A percentile compares a stretch with the other conserved stretches of the same genome.
Conservation (phyloP, 1,284 basidiomycete genomes). For the Sporisorium exsertum region DNA sequence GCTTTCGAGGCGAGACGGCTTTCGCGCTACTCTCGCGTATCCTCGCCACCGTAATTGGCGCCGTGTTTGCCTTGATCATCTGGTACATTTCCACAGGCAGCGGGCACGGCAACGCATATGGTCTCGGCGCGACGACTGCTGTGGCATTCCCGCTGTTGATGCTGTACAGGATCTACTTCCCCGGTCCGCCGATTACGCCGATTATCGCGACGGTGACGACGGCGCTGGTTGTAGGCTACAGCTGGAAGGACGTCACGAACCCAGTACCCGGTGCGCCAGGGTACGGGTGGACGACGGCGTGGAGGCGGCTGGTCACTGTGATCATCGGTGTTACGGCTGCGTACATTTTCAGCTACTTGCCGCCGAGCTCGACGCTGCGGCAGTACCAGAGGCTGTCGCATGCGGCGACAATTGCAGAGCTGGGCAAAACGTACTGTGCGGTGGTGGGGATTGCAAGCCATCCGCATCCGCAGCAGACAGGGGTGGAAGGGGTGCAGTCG, state of each 20-base stretch:
- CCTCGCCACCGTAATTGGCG: constrained; percentile 66
- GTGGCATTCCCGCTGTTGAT: constrained; percentile 77
- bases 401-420: constrained; percentile 69
- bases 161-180: constrained; percentile 78
- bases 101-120: constrained; percentile 75
- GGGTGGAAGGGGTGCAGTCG: neutral
- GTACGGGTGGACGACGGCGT: constrained; percentile 72
- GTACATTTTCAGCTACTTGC: constrained; percentile 63
- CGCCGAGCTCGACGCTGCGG: constrained; percentile 70
- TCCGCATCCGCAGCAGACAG: constrained; percentile 24
- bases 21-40: constrained; percentile 60
- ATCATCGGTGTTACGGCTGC: constrained; percentile 66
- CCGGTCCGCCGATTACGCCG: constrained; percentile 78
- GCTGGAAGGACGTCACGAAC: constrained; percentile 57
- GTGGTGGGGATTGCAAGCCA: constrained; percentile 68
- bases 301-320: constrained; percentile 70
- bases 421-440: constrained; percentile 70
- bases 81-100: constrained; percentile 76
- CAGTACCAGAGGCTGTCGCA: constrained; percentile 70
- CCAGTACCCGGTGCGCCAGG: constrained; percentile 60
- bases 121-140: constrained; percentile 78
- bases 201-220: constrained; percentile 81
- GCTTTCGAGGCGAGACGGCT: constrained; percentile 62
- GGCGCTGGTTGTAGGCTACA: constrained; percentile 67
- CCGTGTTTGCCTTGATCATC: constrained; percentile 77